A percentile compares a stretch with the other conserved stretches of the same genome.
Conservation (phyloP, 2,329 filamentous ascomycete genomes). For the Phaeophleospora eucalypticola region DNA sequence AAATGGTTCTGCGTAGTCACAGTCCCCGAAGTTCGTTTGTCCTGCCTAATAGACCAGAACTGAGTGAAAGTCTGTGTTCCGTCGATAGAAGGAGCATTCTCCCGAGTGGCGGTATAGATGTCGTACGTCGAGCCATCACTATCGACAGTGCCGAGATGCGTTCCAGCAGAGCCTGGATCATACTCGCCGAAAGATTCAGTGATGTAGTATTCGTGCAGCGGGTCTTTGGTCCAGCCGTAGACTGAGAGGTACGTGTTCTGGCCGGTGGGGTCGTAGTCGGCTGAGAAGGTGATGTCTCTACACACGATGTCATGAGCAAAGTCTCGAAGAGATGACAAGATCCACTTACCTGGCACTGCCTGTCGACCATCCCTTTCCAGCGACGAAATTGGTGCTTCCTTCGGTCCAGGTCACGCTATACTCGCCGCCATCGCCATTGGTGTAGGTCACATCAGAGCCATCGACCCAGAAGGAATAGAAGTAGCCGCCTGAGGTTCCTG, state of each 20-base stretch:
- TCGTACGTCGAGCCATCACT: constrained; percentile 53
- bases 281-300: constrained; percentile 23
- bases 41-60: constrained; percentile 51
- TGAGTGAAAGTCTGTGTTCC: constrained; percentile 51
- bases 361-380: constrained; percentile 53
- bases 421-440: constrained; percentile 47
- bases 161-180: constrained; percentile 41
- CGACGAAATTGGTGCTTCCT: constrained; percentile 51
- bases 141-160: constrained; percentile 48
- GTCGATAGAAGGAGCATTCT: constrained; percentile 44
- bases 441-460: constrained; percentile 50
- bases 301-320: too few species aligned
- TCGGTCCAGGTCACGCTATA: constrained; percentile 46
- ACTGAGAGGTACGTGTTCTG: constrained; percentile 51
- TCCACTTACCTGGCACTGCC: constrained; percentile 9
- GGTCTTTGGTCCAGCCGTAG: constrained; percentile 54
- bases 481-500: constrained; percentile 53
- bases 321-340: too few species aligned
- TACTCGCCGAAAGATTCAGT: constrained; percentile 52
- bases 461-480: constrained; percentile 61
- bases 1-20: constrained; percentile 52
- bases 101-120: constrained; percentile 48
- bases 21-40: constrained; percentile 49
- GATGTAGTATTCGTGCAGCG: constrained; percentile 57
- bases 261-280: constrained; percentile 13